A percentile compares a stretch with the other conserved stretches of the same genome.
These are phyloP conservation scores for Lactarius sp. DNA, from an alignment of 768 basidiomycete species.

Conservation along the genomic window DNA sequence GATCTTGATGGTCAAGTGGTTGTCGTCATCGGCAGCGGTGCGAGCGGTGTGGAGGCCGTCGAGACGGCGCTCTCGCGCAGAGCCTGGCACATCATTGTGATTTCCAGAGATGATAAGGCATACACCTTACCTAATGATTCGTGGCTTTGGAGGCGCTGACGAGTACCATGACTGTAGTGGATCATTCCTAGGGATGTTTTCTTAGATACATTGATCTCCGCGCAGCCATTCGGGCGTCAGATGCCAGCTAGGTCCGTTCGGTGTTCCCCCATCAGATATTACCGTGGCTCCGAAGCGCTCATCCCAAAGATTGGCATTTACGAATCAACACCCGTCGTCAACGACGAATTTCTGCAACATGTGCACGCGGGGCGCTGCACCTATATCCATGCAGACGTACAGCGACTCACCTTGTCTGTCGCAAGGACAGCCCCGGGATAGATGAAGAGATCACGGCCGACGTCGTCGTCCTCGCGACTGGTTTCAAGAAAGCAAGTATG, in stretches of 20 bases:
- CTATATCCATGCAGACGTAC: constrained; percentile 46
- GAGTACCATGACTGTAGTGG: constrained; percentile 33
- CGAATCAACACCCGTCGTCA: constrained; percentile 37
- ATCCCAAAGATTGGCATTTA: constrained; percentile 43
- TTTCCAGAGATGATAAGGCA: constrained; percentile 39
- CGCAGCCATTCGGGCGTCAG: constrained; percentile 49
- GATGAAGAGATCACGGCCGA: constrained; percentile 38
- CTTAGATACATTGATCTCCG: constrained; percentile 44
- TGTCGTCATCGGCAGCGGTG: constrained; percentile 48
- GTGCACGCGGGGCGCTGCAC: constrained; percentile 39
- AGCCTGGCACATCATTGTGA: constrained; percentile 35
- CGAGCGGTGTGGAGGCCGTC: constrained; percentile 48
- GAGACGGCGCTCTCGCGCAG: constrained; percentile 36
- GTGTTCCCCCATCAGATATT: constrained; percentile 28
- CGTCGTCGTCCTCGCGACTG: constrained; percentile 49
- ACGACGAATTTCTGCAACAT: constrained; percentile 46
- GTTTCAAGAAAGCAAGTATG: constrained; percentile 44
- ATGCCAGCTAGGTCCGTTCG: constrained; percentile 42
- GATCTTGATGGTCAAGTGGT: constrained; percentile 40
- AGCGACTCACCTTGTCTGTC: constrained; percentile 31
- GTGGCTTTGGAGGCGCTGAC: constrained; percentile 30
- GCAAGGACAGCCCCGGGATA: constrained; percentile 24
- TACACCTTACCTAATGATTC: constrained; percentile 38
- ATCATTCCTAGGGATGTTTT: constrained; percentile 46
- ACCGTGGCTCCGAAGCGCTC: constrained; percentile 42